Percentiles rank a stretch among this genome's conserved stretches.
These are phyloP conservation scores for Geoglossum cookeanum DNA, from an alignment of 2,329 filamentous ascomycete species.

Conservation along the genomic window DNA sequence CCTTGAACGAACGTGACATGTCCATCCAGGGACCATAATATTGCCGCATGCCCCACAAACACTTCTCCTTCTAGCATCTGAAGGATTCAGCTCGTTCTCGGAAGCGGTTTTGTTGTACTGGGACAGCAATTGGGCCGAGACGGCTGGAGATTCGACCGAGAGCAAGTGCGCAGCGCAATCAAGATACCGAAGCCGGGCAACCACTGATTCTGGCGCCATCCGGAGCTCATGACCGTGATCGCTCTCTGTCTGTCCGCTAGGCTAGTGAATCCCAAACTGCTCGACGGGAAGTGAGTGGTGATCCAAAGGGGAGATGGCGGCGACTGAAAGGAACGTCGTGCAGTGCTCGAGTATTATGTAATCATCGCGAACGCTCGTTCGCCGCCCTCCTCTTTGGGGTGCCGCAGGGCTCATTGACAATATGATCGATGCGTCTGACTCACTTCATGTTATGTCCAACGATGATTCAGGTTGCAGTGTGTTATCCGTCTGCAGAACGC, in stretches of 20 bases:
- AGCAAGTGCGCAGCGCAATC: constrained; percentile 42
- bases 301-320: background rate
- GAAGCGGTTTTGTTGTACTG: constrained; percentile 31
- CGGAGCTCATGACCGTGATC: background rate
- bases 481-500: background rate
- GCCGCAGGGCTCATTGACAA: background rate
- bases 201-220: background rate
- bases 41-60: constrained; percentile 41
- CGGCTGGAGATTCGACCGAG: constrained; percentile 31
- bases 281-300: background rate
- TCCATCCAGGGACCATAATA: constrained; percentile 34
- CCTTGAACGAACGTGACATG: constrained; percentile 4
- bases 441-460: background rate
- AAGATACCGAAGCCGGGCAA: constrained; percentile 20
- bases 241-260: too few species aligned
- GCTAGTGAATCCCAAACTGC: background rate
- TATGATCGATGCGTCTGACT: background rate
- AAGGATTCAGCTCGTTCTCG: constrained; percentile 24
- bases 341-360: background rate
- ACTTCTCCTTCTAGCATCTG: constrained; percentile 33
- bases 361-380: too few species aligned
- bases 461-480: background rate
- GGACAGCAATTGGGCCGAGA: constrained; percentile 40
- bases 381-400: background rate
- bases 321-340: background rate